Evolutionary conservation across 441 rosid species (phyloP).

Genomic region (Euphorbia schlechtendalii): DNA sequence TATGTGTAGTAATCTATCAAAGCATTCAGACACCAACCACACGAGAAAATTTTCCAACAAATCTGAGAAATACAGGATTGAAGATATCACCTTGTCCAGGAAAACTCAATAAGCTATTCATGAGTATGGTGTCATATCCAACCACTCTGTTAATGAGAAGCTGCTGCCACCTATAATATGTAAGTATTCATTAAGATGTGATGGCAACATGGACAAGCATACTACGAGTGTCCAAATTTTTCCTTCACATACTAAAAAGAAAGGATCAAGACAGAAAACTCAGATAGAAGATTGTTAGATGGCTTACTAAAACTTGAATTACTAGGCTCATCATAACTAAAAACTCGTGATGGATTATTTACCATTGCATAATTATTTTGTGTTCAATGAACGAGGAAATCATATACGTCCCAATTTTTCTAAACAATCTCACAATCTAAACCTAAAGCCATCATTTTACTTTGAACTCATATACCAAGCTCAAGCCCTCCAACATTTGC

Average conservation of each 20-base stretch:
- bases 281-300: constrained; percentile 1
- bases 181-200: constrained; percentile 8
- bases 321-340: not conserved
- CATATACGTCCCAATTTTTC: not conserved
- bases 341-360: not conserved
- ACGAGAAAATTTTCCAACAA: not conserved
- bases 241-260: not conserved
- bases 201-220: not conserved
- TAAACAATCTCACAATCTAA: not conserved
- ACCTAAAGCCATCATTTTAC: not conserved
- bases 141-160: constrained; percentile 94
- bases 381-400: not conserved
- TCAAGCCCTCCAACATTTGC: not conserved
- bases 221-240: not conserved
- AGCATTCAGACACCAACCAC: not conserved
- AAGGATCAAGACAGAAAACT: not conserved
- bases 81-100: constrained; percentile 76
- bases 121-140: constrained; percentile 95
- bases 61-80: constrained; percentile 7
- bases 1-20: not conserved
- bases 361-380: not conserved
- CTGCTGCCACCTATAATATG: constrained; percentile 86
- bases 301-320: not conserved
- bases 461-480: not conserved
- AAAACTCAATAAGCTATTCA: constrained; percentile 85